phyloP scores from a whole-genome alignment of 176 grass and related monocot species.

The Paspalum vaginatum region DNA sequence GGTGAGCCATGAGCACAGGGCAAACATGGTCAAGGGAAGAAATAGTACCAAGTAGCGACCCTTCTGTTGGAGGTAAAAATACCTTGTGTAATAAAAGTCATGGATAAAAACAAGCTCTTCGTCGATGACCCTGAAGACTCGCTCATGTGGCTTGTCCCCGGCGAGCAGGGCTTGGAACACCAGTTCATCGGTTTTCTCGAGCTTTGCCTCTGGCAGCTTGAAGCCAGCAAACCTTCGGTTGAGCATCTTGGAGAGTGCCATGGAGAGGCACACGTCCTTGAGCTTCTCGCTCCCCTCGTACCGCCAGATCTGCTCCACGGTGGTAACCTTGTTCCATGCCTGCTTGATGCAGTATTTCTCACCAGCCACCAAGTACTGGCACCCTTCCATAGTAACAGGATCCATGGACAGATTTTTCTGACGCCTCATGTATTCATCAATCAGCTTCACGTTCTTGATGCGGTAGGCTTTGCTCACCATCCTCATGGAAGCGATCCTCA shows the following conservation, averaged over 20 bases:
- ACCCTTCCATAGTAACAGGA: neutral
- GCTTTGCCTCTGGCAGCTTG: neutral
- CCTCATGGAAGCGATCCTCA: neutral
- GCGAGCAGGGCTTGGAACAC: neutral
- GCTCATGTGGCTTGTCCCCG: neutral
- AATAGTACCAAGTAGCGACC: neutral
- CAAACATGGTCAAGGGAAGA: neutral
- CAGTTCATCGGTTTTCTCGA: neutral
- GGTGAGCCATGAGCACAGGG: neutral
- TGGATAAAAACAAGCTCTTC: neutral
- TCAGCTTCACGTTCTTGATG: neutral
- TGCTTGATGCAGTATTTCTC: neutral
- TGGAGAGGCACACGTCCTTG: slow-evolving; percentile 20
- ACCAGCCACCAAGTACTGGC: neutral
- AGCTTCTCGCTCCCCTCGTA: neutral
- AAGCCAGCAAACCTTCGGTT: neutral
- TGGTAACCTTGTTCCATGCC: neutral
- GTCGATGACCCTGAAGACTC: neutral
- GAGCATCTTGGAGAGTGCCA: slow-evolving; percentile 12
- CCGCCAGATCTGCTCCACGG: neutral
- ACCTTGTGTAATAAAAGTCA: neutral
- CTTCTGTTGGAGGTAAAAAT: neutral
- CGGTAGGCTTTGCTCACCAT: neutral
- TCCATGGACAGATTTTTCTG: neutral
- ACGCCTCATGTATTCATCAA: neutral